Evolutionary conservation across 257 asterid species (phyloP).

Genomic region (Nicotiana undulata): DNA sequence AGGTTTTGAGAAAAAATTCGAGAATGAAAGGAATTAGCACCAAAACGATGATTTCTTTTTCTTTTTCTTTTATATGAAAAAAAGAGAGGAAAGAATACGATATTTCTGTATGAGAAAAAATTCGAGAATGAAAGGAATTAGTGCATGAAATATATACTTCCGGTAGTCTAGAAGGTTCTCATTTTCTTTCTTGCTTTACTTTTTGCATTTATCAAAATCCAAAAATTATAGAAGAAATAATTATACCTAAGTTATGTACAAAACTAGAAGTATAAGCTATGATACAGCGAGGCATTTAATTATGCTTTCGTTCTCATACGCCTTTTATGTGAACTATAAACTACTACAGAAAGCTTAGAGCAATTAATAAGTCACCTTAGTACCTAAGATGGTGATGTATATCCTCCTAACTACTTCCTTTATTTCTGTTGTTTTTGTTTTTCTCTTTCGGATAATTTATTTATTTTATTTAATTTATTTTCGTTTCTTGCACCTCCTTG

Average conservation of each 20-base stretch:
- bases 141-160: no score
- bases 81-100: no score
- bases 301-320: background rate
- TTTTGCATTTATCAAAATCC: no score
- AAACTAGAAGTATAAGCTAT: background rate
- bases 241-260: no score
- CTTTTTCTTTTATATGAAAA: no score
- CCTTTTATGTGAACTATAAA: background rate
- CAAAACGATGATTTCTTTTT: no score
- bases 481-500: background rate
- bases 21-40: background rate
- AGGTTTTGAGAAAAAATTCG: background rate
- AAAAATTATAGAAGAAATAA: no score
- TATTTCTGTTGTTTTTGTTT: background rate
- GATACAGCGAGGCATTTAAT: background rate
- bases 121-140: background rate
- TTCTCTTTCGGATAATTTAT: background rate
- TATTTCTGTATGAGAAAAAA: background rate
- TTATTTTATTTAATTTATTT: background rate
- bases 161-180: no score
- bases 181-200: no score
- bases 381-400: constrained; percentile 6
- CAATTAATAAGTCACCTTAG: constrained; percentile 4
- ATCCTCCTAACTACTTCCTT: background rate
- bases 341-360: background rate